These are phyloP conservation scores for Lipomyces spencermartinsiae DNA, from an alignment of 805 yeast genomes.

Conservation along the genomic window DNA sequence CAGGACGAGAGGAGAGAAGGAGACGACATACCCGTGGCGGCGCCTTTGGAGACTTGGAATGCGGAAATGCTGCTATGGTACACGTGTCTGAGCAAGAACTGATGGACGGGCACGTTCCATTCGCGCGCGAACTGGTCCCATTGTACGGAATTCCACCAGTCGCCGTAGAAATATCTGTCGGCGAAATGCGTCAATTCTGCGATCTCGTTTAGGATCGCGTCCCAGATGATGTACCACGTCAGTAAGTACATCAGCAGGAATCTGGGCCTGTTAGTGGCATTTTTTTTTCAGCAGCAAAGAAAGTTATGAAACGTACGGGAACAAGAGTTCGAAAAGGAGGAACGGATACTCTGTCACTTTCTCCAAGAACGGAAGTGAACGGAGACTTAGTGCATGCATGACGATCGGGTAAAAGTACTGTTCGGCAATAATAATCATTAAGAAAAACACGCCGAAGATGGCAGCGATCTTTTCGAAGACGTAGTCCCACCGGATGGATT, in stretches of 20 bases:
- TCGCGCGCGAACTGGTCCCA: conserved; percentile 93
- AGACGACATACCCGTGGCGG: conserved; percentile 66
- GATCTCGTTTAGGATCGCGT: conserved; percentile 83
- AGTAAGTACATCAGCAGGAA: conserved; percentile 77
- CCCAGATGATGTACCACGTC: conserved; percentile 93
- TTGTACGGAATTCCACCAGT: conserved; percentile 96
- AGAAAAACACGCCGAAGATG: conserved; percentile 81
- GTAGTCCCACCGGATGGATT: conserved; percentile 69
- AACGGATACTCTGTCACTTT: conserved; percentile 59
- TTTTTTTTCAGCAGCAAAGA: background rate
- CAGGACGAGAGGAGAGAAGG: conserved; percentile 39
- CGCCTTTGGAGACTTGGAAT: conserved; percentile 63
- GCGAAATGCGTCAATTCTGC: conserved; percentile 89
- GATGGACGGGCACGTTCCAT: conserved; percentile 95
- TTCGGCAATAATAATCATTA: conserved; percentile 84
- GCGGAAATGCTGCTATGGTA: conserved; percentile 89
- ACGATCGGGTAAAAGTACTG: conserved; percentile 76
- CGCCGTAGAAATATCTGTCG: conserved; percentile 91
- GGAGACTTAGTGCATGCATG: conserved; percentile 60
- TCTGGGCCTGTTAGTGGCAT: background rate
- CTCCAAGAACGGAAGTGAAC: conserved; percentile 53
- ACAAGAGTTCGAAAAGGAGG: conserved; percentile 72
- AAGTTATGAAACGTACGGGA: conserved; percentile 52
- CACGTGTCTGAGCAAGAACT: conserved; percentile 87
- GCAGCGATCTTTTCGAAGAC: conserved; percentile 75